These are phyloP conservation scores for Solanum etuberosum DNA, from an alignment of 257 asterid species.

Conservation along the genomic window DNA sequence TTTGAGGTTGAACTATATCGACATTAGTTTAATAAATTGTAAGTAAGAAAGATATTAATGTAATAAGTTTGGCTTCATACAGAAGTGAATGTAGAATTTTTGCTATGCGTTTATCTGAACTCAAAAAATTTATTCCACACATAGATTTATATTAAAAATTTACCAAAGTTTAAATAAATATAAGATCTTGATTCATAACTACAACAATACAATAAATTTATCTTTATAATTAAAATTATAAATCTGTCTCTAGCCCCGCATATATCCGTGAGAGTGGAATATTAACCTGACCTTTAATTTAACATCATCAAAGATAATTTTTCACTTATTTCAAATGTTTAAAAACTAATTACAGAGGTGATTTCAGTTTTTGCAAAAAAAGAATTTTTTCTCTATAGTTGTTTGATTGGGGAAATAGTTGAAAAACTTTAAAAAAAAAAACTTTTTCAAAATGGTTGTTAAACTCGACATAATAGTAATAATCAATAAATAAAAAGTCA, in stretches of 20 bases:
- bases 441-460: not conserved
- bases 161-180: not conserved
- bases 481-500: not conserved
- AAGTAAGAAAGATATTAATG: not conserved
- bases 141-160: not conserved
- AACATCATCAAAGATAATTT: not conserved
- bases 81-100: not conserved
- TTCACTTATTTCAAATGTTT: not conserved
- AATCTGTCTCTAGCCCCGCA: not conserved
- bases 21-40: not conserved
- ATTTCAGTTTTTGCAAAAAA: not conserved
- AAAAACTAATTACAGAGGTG: not conserved
- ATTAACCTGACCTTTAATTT: not conserved
- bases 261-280: not conserved
- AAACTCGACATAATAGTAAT: not conserved
- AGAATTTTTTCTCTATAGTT: not conserved
- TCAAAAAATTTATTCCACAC: not conserved
- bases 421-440: not conserved
- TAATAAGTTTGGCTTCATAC: not conserved
- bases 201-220: not conserved
- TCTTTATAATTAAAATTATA: not conserved
- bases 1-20: not conserved
- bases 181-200: not conserved
- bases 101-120: not conserved
- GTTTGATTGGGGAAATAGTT: not conserved